These are phyloP conservation scores for Huntiella decipiens DNA, from an alignment of 2,329 filamentous ascomycete species.

Conservation along the genomic window DNA sequence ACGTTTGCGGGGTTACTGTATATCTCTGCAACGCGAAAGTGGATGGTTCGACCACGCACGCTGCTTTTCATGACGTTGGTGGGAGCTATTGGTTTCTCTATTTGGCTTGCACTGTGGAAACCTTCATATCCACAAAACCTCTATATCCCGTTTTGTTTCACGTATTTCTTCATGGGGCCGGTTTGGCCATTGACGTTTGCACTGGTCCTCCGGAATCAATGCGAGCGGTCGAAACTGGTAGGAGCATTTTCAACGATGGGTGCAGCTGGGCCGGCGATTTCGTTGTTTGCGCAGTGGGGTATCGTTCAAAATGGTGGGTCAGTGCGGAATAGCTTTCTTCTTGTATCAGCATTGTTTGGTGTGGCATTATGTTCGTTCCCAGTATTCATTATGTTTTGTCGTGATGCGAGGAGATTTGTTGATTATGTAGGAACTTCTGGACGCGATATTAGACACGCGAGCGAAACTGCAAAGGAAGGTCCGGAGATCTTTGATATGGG, in stretches of 20 bases:
- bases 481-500: too few relatives aligned
- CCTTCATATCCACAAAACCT: constrained; percentile 26
- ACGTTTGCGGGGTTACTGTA: constrained; percentile 45
- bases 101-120: constrained; percentile 22
- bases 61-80: constrained; percentile 39
- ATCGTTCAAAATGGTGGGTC: constrained; percentile 40
- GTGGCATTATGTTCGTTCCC: constrained; percentile 21
- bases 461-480: background rate
- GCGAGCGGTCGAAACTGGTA: constrained; percentile 60
- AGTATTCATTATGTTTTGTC: constrained; percentile 27
- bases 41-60: constrained; percentile 46
- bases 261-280: constrained; percentile 52
- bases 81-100: constrained; percentile 32
- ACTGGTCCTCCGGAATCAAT: constrained; percentile 60
- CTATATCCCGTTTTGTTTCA: constrained; percentile 44
- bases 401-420: constrained; percentile 27
- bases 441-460: background rate
- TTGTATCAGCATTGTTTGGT: constrained; percentile 16
- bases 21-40: constrained; percentile 26
- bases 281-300: constrained; percentile 55
- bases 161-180: constrained; percentile 66
- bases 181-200: constrained; percentile 70
- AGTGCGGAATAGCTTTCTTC: constrained; percentile 47
- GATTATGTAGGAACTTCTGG: constrained; percentile 14
- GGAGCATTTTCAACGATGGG: constrained; percentile 62